phyloP scores from a whole-genome alignment of 148 eudicot species.

The Rhododendron molle region DNA sequence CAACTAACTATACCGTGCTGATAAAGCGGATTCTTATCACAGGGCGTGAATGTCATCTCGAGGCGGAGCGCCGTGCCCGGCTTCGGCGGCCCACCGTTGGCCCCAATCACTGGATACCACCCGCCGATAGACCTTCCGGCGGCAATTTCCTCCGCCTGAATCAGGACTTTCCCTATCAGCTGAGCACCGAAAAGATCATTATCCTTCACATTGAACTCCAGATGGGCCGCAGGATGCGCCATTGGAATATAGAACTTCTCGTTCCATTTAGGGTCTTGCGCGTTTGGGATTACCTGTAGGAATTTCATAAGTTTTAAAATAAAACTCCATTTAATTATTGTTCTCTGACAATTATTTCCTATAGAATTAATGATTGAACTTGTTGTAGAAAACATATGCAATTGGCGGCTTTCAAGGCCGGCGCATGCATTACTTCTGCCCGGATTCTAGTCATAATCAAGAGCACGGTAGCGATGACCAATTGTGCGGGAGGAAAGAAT shows the following conservation, averaged over 20 bases:
- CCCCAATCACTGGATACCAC: constrained; percentile 41
- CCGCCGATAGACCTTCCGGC: constrained; percentile 39
- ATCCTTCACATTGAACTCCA: constrained; percentile 82
- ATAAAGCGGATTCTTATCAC: constrained; percentile 35
- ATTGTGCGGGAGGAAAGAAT: neutral
- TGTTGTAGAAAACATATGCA: too few species aligned
- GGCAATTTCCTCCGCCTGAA: constrained; percentile 36
- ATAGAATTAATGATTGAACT: neutral
- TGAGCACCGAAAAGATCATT: constrained; percentile 77
- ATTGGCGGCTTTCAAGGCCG: too few species aligned
- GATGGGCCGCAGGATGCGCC: constrained; percentile 50
- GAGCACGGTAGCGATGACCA: neutral
- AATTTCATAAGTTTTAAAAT: neutral
- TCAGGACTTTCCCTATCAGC: constrained; percentile 42
- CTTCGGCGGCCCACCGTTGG: constrained; percentile 48
- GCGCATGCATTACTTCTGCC: too few species aligned
- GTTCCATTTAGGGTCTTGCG: constrained; percentile 64
- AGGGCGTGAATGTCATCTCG: constrained; percentile 44
- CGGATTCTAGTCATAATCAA: too few species aligned
- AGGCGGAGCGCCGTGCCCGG: constrained; percentile 38
- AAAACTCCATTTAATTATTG: neutral
- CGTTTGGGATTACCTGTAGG: constrained; percentile 37
- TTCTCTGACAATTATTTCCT: neutral
- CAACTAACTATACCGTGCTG: constrained; percentile 13
- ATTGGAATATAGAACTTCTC: constrained; percentile 50